Evolutionary conservation across 768 basidiomycete genomes (phyloP), one percentile per base, ranked within the genome.

Genomic region (Calocybe gangraenosa): DNA sequence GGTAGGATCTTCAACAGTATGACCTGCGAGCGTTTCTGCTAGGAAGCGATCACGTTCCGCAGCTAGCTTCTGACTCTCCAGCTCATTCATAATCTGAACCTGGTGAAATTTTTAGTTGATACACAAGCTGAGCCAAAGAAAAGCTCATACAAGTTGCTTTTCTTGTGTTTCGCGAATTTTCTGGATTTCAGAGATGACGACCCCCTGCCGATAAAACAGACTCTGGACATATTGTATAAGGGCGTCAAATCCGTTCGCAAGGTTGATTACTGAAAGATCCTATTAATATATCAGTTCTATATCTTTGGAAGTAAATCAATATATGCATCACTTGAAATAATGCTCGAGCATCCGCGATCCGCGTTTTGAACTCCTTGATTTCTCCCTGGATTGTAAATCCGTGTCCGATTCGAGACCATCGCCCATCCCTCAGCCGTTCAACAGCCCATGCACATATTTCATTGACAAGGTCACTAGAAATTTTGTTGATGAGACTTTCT

Each of bases 361-460:
- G 42, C 13, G 11, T 17, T 19, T 41, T 49, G 22, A 49, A 49
- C n/a, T 34, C 38, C 1, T 10, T 14, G 13, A 49, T 45, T 20
- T 38, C 43, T 8, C 4, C 17, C 7, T 35, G 14, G 2, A 37
- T 18, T 2, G 18, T 14, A 21, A 49, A 32, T 9, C 40, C 44
- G 8, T 25, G 22, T 14, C 8, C 30, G 20, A 17, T 4, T 28
- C 44, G n/a, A 6, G 48, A 28, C 43, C 38, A 40, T 2, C 48
- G 33, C n/a, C 30, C 15, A 17, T 44, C 32, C 7, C 20, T 43
- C 33, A 49, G 42, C 22, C 38, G 38, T 10, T 20, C 21, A 30
- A 34, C 25, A 8, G 48, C 48, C 48, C 48, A 49, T 17, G 21
- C 13, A 19, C 42, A 49, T 30, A 49, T n/a, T n/a, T n/a, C n/a